Evolutionary conservation across 306 rosid genomes (phyloP).

Genomic region (Cucumis cinereus): DNA sequence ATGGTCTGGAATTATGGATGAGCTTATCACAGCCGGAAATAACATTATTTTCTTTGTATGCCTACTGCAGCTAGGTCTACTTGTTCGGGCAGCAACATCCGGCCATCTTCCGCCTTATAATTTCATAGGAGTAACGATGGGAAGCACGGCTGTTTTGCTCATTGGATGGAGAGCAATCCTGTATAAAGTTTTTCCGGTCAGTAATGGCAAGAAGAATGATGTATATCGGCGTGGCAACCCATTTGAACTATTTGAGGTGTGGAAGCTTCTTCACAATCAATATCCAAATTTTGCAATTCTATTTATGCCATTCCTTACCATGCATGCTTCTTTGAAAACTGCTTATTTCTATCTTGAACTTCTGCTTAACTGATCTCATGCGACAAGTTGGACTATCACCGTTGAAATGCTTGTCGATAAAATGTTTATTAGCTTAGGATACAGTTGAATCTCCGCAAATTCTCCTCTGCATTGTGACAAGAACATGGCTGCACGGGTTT

Average conservation of each 20-base stretch:
- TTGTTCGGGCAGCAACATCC: conserved; percentile 38
- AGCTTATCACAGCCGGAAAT: background rate
- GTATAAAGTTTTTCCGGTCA: conserved; percentile 38
- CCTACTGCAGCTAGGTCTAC: conserved; percentile 57
- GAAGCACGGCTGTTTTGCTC: conserved; percentile 85
- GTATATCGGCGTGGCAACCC: conserved; percentile 78
- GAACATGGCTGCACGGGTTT: too few relatives aligned
- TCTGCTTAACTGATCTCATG: background rate
- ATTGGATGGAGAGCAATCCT: conserved; percentile 57
- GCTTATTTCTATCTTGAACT: background rate
- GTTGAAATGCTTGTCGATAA: background rate
- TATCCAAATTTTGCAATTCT: background rate
- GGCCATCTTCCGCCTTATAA: conserved; percentile 54
- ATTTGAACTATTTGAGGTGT: conserved; percentile 89
- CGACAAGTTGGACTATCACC: background rate
- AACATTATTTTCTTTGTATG: background rate
- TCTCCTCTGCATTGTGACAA: background rate
- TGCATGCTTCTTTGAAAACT: background rate
- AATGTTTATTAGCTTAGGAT: background rate
- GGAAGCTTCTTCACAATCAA: background rate
- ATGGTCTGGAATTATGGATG: background rate
- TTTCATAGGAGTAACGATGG: conserved; percentile 57
- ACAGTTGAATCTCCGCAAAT: background rate
- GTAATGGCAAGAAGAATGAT: conserved; percentile 52
- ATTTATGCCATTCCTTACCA: background rate